Base-by-base conservation (phyloP, 1,139 yeast species). In the Suhomyces kunorum region DNA sequence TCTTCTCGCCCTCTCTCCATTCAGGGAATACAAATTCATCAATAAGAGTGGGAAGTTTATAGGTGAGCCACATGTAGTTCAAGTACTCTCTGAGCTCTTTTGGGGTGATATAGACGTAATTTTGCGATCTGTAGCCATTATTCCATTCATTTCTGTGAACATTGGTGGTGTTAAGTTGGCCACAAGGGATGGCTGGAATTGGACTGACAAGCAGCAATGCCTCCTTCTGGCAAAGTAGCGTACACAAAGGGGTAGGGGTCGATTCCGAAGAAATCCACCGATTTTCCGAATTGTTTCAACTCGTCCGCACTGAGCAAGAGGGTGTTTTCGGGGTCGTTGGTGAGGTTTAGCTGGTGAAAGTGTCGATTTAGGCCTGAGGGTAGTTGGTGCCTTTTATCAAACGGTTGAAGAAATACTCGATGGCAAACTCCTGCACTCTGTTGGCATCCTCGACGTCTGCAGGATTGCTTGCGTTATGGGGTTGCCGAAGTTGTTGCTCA, bases 11-110 rank as follows among this genome's bases (percentile, higher is more conserved):
- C 45, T 65, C 71, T 41, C 55, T 48, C 59, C 62, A 58, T 43
- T 55, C 63, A 14, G 68, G 64, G 50, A 64, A 64, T 4, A 71
- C 70, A 49, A 59, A 61, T 43, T 66, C 70, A 17, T 61, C 53
- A 32, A 66, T 53, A 29, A 46, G 45, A 28, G 54, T 50, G 36
- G 53, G 65, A 41, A 42, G 46, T 49, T 47, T 42, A 48, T 46
- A 57, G 11, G 56, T 53, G 26, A 47, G 42, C 52, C 53, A 56
- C 16, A 57, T 24, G 42, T 53, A 58, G 32, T 49, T 56, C 43
- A 58, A 46, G 31, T 35, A 45, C 28, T 47, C 50, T 37, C 61
- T 44, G 33, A 54, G 38, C 32, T 56, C 48, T 14, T 33, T 30
- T 15, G 63, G 61, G 3, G 59, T 56, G 13, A 51, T 54, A 44